These are phyloP conservation scores for Nakazawaea peltata DNA, from an alignment of 805 yeast species.

Conservation along the genomic window DNA sequence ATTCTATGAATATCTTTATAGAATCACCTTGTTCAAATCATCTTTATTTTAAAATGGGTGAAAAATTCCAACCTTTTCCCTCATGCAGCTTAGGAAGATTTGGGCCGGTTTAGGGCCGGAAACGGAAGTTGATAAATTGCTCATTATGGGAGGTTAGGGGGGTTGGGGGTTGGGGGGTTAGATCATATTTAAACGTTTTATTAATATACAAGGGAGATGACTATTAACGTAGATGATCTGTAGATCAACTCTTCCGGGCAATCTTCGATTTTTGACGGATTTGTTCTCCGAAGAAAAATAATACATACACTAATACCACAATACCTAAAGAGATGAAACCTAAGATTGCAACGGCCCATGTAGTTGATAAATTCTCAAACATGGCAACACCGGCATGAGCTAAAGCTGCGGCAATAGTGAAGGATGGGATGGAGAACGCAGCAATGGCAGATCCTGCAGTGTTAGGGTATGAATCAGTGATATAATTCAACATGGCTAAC, in stretches of 20 bases:
- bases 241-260: too few relatives aligned
- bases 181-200: background rate
- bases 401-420: constrained; percentile 26
- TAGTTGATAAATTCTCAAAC: constrained; percentile 26
- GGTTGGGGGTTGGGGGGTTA: background rate
- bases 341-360: constrained; percentile 25
- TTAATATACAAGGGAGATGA: background rate
- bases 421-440: constrained; percentile 27
- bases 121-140: too few relatives aligned
- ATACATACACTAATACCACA: constrained; percentile 23
- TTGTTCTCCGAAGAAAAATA: constrained; percentile 23
- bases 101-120: too few relatives aligned
- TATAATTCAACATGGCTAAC: constrained; percentile 27
- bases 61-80: too few relatives aligned
- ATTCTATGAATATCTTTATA: too few relatives aligned
- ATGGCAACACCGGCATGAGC: constrained; percentile 32
- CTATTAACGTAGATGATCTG: too few relatives aligned
- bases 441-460: constrained; percentile 27
- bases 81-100: too few relatives aligned
- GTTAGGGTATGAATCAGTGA: constrained; percentile 25
- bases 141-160: too few relatives aligned
- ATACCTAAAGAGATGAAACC: constrained; percentile 25
- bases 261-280: background rate
- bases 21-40: too few relatives aligned
- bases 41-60: too few relatives aligned